Evolutionary conservation across 1,139 yeast genomes (phyloP).

Genomic region (Lodderomyces theae): DNA sequence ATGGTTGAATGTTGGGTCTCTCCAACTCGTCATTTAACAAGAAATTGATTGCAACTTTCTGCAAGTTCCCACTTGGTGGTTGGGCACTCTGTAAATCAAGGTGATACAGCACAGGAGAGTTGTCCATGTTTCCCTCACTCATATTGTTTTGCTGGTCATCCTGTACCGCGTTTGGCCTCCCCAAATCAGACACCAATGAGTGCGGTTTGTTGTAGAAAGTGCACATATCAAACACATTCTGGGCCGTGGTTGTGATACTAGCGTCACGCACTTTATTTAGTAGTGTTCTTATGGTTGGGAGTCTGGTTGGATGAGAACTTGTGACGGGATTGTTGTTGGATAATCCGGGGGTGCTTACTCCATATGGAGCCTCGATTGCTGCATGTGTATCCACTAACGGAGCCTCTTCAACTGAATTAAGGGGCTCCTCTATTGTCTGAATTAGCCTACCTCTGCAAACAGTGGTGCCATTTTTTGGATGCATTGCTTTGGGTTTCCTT

Average conservation of each 20-base stretch:
- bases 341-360: too few relatives aligned
- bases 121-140: too few relatives aligned
- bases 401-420: too few relatives aligned
- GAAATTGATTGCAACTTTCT: background rate
- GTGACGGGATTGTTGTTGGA: too few relatives aligned
- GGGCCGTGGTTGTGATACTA: background rate
- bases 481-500: background rate
- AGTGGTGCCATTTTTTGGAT: background rate
- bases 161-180: background rate
- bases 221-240: background rate
- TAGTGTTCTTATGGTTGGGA: background rate
- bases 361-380: too few relatives aligned
- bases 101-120: too few relatives aligned
- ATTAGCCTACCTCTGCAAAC: background rate
- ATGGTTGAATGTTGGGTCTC: too few relatives aligned
- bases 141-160: background rate
- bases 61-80: background rate
- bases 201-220: background rate
- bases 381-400: too few relatives aligned
- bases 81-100: too few relatives aligned
- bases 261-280: background rate
- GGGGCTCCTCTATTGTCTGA: background rate
- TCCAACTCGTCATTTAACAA: background rate
- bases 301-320: background rate
- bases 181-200: background rate